These are phyloP conservation scores for Mycena indigotica DNA, from an alignment of 768 basidiomycete genomes.

Conservation along the genomic window DNA sequence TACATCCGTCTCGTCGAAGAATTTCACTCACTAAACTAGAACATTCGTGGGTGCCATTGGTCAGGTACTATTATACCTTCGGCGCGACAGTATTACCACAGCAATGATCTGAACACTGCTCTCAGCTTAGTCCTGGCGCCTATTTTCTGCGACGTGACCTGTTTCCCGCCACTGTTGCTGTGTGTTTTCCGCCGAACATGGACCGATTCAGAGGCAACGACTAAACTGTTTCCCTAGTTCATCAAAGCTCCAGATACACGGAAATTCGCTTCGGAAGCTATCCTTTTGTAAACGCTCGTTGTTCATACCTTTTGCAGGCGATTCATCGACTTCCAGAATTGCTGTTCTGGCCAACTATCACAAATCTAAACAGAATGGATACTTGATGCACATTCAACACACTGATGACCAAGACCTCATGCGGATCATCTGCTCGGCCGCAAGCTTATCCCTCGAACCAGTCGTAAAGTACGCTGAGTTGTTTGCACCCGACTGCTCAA, in stretches of 20 bases:
- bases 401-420: conserved; percentile 53
- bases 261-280: conserved; percentile 60
- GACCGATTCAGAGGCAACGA: background rate
- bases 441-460: conserved; percentile 52
- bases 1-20: background rate
- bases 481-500: background rate
- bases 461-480: conserved; percentile 48
- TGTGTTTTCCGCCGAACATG: conserved; percentile 30
- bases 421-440: conserved; percentile 59
- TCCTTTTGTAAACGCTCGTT: conserved; percentile 37
- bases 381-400: conserved; percentile 54
- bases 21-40: conserved; percentile 1
- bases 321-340: conserved; percentile 31
- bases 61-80: too few species aligned
- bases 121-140: conserved; percentile 66
- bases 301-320: background rate
- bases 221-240: conserved; percentile 34
- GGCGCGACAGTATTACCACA: too few species aligned
- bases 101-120: too few species aligned
- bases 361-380: conserved; percentile 70
- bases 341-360: conserved; percentile 70
- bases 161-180: conserved; percentile 55
- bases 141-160: conserved; percentile 66
- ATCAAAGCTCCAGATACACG: conserved; percentile 58
- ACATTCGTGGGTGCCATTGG: conserved; percentile 60